These are phyloP conservation scores for Mycena filopes DNA, from an alignment of 768 basidiomycete species.

Conservation along the genomic window DNA sequence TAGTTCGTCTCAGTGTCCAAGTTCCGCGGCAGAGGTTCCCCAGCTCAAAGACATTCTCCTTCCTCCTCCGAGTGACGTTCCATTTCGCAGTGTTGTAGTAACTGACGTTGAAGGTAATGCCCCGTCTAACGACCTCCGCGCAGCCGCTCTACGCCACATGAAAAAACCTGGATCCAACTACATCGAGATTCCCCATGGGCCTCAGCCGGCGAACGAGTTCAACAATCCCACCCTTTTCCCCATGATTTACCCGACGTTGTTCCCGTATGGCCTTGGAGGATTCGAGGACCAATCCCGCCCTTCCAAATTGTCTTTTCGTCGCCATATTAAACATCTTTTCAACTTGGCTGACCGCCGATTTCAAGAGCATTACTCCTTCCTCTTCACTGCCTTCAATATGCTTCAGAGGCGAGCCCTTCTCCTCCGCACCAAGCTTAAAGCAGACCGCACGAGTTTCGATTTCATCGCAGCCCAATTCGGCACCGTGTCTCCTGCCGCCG, in stretches of 20 bases:
- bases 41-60: too few relatives aligned
- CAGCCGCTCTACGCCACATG: not conserved
- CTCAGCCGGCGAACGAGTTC: constrained; percentile 21
- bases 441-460: not conserved
- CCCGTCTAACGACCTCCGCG: not conserved
- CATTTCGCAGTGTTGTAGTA: not conserved
- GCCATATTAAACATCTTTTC: constrained; percentile 39
- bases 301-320: not conserved
- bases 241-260: too few relatives aligned
- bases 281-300: not conserved
- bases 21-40: not conserved
- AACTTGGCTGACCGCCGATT: constrained; percentile 25
- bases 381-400: constrained; percentile 43
- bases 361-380: constrained; percentile 39
- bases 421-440: not conserved
- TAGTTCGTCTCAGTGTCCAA: not conserved
- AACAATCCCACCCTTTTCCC: too few relatives aligned
- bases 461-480: constrained; percentile 13
- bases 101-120: not conserved
- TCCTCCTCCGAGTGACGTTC: not conserved
- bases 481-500: not conserved
- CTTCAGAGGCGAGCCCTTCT: constrained; percentile 35
- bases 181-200: constrained; percentile 35
- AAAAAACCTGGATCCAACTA: not conserved
- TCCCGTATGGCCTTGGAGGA: constrained; percentile 12